Percentiles rank a stretch among this genome's conserved stretches.
phyloP scores from a whole-genome alignment of 2,329 filamentous ascomycete genomes.

The Cytospora schulzeri region DNA sequence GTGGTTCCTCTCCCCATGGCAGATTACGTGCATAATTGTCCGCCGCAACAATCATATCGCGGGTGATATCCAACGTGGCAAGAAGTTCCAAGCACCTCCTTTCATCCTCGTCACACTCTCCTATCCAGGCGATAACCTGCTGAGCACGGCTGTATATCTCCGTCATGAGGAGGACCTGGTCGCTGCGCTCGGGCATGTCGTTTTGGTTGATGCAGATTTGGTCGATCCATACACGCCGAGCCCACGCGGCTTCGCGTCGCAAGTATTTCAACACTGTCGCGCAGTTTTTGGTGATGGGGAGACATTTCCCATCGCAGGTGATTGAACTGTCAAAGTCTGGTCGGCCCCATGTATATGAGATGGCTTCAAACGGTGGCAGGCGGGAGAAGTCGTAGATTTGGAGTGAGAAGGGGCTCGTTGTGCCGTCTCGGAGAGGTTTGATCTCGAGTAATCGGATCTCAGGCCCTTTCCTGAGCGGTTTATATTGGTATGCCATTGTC shows the following conservation, averaged over 20 bases:
- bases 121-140: slow-evolving; percentile 18
- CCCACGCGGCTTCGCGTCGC: background rate
- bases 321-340: background rate
- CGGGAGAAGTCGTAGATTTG: background rate
- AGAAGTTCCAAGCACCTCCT: background rate
- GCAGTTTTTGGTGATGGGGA: slow-evolving; percentile 21
- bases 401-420: background rate
- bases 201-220: slow-evolving; percentile 32
- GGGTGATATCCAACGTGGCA: no score
- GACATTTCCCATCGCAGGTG: slow-evolving; percentile 40
- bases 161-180: slow-evolving; percentile 29
- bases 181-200: slow-evolving; percentile 26
- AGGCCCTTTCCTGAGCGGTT: background rate
- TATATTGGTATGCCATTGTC: slow-evolving; percentile 1
- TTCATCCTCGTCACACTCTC: background rate
- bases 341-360: slow-evolving; percentile 19
- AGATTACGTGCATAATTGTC: no score
- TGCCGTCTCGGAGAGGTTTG: background rate
- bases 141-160: slow-evolving; percentile 27
- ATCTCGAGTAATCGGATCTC: background rate
- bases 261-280: slow-evolving; percentile 10
- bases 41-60: no score
- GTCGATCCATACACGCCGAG: slow-evolving; percentile 28
- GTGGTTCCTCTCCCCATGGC: no score
- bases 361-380: slow-evolving; percentile 10